A percentile compares a stretch with the other conserved stretches of the same genome.
These are phyloP conservation scores for Exophiala sp. DNA, from an alignment of 2,329 filamentous ascomycete species.

Conservation along the genomic window DNA sequence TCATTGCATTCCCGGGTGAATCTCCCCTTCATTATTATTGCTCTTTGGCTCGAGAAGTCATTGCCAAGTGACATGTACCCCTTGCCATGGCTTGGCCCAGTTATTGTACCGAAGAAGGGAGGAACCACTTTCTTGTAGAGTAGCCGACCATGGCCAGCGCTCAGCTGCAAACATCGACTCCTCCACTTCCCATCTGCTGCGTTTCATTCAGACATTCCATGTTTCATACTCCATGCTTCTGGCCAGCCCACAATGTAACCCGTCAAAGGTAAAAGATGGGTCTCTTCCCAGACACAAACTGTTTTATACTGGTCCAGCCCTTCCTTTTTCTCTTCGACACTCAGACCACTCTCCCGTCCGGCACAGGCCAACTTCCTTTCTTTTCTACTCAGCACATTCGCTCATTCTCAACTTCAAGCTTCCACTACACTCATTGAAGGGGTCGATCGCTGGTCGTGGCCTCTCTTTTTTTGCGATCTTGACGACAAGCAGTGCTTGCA, in stretches of 20 bases:
- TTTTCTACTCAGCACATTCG: conserved; percentile 8
- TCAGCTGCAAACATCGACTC: too few relatives aligned
- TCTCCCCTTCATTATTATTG: neutral
- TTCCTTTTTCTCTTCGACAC: conserved; percentile 5
- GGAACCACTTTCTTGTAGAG: too few relatives aligned
- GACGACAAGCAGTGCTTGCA: conserved; percentile 20
- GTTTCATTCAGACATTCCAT: too few relatives aligned
- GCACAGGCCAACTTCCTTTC: conserved; percentile 5
- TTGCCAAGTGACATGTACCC: too few relatives aligned
- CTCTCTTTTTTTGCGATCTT: conserved; percentile 11
- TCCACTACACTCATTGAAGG: conserved; percentile 14
- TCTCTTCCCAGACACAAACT: conserved; percentile 14
- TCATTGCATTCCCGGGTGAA: neutral
- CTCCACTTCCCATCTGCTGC: too few relatives aligned
- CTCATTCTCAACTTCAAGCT: conserved; percentile 10
- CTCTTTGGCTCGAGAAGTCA: neutral
- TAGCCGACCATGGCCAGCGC: too few relatives aligned
- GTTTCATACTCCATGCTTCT: too few relatives aligned
- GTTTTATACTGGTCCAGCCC: conserved; percentile 19
- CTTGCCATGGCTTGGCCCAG: too few relatives aligned
- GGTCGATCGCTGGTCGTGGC: conserved; percentile 25
- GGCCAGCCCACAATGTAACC: conserved; percentile 3
- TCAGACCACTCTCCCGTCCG: conserved; percentile 18
- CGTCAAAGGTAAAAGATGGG: neutral
- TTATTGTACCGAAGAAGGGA: too few relatives aligned